Percentiles rank a stretch among this genome's conserved stretches.
Evolutionary conservation across 805 yeast genomes (phyloP).

Genomic region (Starmerella powellii): DNA sequence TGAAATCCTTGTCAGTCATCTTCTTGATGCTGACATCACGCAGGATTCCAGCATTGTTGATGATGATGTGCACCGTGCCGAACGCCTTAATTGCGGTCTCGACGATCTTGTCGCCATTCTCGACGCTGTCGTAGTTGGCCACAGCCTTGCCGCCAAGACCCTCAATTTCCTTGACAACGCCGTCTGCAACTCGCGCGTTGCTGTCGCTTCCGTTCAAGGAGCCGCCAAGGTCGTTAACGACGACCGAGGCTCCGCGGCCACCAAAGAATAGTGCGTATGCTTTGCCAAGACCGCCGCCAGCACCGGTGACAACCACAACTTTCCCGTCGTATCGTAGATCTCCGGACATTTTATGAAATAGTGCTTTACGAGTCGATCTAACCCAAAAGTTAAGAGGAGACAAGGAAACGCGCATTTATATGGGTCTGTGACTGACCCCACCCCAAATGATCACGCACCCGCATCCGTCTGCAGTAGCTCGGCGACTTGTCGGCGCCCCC

Average conservation of each 20-base stretch:
- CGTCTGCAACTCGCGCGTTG: conserved; percentile 61
- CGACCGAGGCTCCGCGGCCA: conserved; percentile 84
- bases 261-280: conserved; percentile 81
- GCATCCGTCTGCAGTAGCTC: background rate
- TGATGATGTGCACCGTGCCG: conserved; percentile 77
- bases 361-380: no score
- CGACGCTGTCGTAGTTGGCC: conserved; percentile 86
- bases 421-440: background rate
- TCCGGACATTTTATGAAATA: conserved; percentile 10
- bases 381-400: background rate
- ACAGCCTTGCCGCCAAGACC: conserved; percentile 73
- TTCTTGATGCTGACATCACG: conserved; percentile 80
- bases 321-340: conserved; percentile 53
- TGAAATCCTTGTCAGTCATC: conserved; percentile 71
- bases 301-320: conserved; percentile 90
- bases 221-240: conserved; percentile 90
- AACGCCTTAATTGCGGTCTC: conserved; percentile 74
- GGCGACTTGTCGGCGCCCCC: no score
- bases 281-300: conserved; percentile 94
- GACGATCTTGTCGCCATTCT: conserved; percentile 71
- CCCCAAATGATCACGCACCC: background rate
- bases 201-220: conserved; percentile 60
- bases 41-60: conserved; percentile 91
- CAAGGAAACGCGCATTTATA: no score
- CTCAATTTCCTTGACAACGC: conserved; percentile 75